Percentiles rank a stretch among this genome's conserved stretches.
Evolutionary conservation across 139 green algal genomes (phyloP).

Genomic region (Chlorella sp.): DNA sequence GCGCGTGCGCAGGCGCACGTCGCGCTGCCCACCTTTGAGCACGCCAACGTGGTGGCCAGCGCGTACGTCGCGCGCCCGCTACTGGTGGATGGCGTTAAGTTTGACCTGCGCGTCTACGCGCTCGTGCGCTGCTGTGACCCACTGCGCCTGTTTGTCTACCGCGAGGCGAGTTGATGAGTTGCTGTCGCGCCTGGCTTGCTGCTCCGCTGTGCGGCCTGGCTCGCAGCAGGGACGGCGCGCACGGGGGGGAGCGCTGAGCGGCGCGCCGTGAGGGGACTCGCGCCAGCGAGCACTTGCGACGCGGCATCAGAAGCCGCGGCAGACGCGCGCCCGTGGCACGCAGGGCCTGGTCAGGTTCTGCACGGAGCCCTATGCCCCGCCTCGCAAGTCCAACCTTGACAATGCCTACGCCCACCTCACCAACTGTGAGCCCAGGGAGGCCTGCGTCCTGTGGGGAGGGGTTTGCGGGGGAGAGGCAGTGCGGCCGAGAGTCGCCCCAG

Average conservation of each 20-base stretch:
- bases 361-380: constrained; percentile 64
- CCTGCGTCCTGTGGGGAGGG: too few relatives aligned
- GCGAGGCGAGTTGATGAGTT: constrained; percentile 25
- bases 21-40: constrained; percentile 32
- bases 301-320: too few relatives aligned
- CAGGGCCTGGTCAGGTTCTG: constrained; percentile 73
- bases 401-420: constrained; percentile 76
- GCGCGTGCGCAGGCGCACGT: constrained; percentile 9
- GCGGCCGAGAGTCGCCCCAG: too few relatives aligned
- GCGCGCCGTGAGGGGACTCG: too few relatives aligned
- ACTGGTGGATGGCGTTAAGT: constrained; percentile 76
- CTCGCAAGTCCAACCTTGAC: constrained; percentile 61
- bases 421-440: constrained; percentile 71
- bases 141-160: constrained; percentile 68
- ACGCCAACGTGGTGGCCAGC: constrained; percentile 53
- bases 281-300: too few relatives aligned
- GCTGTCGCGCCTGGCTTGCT: too few relatives aligned
- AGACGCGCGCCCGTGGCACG: too few relatives aligned
- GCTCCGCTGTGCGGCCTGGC: too few relatives aligned
- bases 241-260: too few relatives aligned
- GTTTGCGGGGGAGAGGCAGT: too few relatives aligned
- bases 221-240: too few relatives aligned
- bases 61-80: constrained; percentile 67
- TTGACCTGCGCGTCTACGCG: constrained; percentile 78
- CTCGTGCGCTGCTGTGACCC: constrained; percentile 69